Base-by-base conservation (phyloP, 1,139 yeast genomes). In the Taphrina pruni region DNA sequence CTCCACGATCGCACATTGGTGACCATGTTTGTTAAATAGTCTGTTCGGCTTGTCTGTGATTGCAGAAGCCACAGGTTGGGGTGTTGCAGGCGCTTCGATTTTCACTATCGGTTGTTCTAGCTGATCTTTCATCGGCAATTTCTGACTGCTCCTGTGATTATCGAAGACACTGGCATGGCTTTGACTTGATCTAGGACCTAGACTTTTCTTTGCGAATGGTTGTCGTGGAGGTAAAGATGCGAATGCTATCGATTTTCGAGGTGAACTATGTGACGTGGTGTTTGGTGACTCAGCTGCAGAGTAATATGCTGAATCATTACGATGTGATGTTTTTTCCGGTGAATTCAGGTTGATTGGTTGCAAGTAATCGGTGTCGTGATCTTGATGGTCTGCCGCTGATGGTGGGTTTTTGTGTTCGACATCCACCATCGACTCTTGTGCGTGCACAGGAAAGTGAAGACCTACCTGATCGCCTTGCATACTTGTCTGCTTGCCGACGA, bases 221-320 rank as follows among this genome's bases (percentile, higher is more conserved):
- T 65, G 69, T 32, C 69, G 52, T 39, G 64, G 64, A 17, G 69
- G 69, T n/a, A 65, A 38, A 2, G 69, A 46, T 26, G 69, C 69
- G 32, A 65, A 65, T 8, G 67, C 48, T 12, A 55, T 36, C 5
- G 67, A 64, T 41, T 43, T 55, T 36, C 67, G 60, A n/a, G 67
- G 67, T 6, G 67, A 64, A n/a, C 48, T 45, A 9, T 35, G n/a
- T 21, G 56, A 17, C 1, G 38, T 32, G 11, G 50, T 21, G 17
- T 14, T n/a, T 1, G 55, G 55, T 9, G 67, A 21, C 26, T 43
- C 52, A 20, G 51, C 43, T 26, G 62, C 62, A 20, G 67, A 52
- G 56, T 45, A 45, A 46, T 43, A 43, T n/a, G 60, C 60, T 14
- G 61, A 32, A n/a, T 45, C 60, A 17, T 11, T 32, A 39, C 58